phyloP scores from a whole-genome alignment of 2,329 filamentous ascomycete genomes.

The Huntiella savannae region DNA sequence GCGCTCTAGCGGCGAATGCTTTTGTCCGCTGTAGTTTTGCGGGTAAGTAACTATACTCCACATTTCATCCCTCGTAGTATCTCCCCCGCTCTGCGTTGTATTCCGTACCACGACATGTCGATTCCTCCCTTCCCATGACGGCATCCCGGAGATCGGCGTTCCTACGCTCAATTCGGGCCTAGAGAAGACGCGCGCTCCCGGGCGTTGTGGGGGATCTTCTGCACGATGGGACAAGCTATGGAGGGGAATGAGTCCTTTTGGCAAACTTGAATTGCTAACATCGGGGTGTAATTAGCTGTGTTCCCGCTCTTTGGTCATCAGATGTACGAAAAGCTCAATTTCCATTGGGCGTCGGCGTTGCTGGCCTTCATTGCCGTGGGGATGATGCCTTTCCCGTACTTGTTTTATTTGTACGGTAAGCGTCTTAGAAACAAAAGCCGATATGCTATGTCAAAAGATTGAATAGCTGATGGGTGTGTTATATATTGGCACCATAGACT shows the following conservation, averaged over 20 bases:
- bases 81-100: neutral
- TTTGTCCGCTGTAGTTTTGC: conserved; percentile 64
- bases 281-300: conserved; percentile 29
- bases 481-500: too few species aligned
- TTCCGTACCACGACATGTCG: too few species aligned
- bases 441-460: conserved; percentile 22
- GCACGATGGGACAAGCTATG: too few species aligned
- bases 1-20: conserved; percentile 65
- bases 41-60: conserved; percentile 22
- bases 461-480: too few species aligned
- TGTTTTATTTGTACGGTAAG: conserved; percentile 44
- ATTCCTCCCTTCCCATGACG: too few species aligned
- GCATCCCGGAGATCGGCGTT: too few species aligned
- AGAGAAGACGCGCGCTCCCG: too few species aligned
- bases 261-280: conserved; percentile 11
- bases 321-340: conserved; percentile 51
- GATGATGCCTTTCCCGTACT: conserved; percentile 45
- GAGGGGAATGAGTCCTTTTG: neutral
- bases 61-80: neutral
- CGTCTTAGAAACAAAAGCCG: conserved; percentile 33
- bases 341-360: conserved; percentile 48
- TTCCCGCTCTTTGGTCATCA: conserved; percentile 60
- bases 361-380: conserved; percentile 40
- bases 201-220: too few species aligned
- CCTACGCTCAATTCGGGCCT: too few species aligned